Base-by-base conservation (phyloP, 2,329 filamentous ascomycete species). In the Byssochlamys sp. region DNA sequence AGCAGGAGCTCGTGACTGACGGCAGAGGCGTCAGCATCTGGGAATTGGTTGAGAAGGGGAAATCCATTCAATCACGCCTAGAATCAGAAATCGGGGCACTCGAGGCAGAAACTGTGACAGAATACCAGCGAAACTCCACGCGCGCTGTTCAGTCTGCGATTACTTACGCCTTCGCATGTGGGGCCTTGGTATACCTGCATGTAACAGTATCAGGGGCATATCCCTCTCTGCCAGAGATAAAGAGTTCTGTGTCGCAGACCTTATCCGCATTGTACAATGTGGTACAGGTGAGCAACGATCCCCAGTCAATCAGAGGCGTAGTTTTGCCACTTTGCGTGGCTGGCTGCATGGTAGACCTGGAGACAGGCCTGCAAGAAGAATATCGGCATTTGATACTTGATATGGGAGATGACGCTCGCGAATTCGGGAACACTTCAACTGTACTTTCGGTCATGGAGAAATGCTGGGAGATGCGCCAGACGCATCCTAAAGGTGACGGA, bases 271-370 rank as follows among this genome's bases (percentile, higher is more conserved):
- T 51, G 25, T 28, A 51, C 25, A 28, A 14, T 26, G 14, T 51
- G 10, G 27, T 51, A 4, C 49, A 10, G 10, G 49, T 51, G 12
- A 59, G 54, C 5, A 28, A 14, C 9, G 50, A 53, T 12, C n/a
- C 25, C 19, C 55, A 59, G 24, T 52, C 54, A 29, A 35, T 61
- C 19, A 59, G 58, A 31, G 59, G 58, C 7, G 49, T 62, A 2
- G 52, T 59, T 25, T 62, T 59, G 61, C 61, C 61, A 6, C 53
- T 62, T 10, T 62, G 59, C 33, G 55, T 62, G 25, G 53, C 61
- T 5, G 61, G 61, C 9, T 62, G 57, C 29, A 59, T 62, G 56
- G 61, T 59, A 7, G 52, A 57, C 24, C 19, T 45, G 4, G 35
- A 55, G 10, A 26, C 49, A n/a, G 25, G 11, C 24, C 49, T 51